Conservation (phyloP, 1,284 basidiomycete species). For the Microbotryum scabiosae region DNA sequence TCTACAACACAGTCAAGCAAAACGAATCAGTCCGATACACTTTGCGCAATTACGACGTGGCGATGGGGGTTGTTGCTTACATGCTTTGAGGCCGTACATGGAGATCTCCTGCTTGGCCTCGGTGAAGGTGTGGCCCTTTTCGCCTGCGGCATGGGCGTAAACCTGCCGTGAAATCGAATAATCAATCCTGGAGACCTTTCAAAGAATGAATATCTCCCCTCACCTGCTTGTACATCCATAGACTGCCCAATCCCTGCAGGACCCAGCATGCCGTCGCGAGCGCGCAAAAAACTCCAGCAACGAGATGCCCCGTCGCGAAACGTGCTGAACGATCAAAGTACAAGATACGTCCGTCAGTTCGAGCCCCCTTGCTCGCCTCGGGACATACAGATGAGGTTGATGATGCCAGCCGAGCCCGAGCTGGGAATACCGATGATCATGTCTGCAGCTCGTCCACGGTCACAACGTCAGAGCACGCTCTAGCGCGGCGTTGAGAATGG, state of each 20-base stretch:
- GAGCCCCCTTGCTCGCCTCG: neutral
- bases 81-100: conserved; percentile 18
- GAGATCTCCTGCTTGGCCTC: conserved; percentile 76
- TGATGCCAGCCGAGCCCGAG: conserved; percentile 89
- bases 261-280: conserved; percentile 80
- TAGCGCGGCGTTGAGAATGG: conserved; percentile 29
- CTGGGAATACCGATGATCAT: conserved; percentile 45
- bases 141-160: conserved; percentile 64
- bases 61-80: neutral
- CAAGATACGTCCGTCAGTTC: conserved; percentile 2
- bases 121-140: conserved; percentile 68
- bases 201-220: conserved; percentile 26
- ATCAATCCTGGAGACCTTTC: neutral
- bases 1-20: too few relatives aligned
- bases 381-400: conserved; percentile 56
- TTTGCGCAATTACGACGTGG: too few relatives aligned
- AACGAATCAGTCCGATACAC: too few relatives aligned
- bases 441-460: conserved; percentile 39
- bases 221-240: conserved; percentile 72
- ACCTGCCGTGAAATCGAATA: conserved; percentile 48
- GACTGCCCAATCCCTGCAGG: conserved; percentile 70
- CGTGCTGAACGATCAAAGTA: neutral
- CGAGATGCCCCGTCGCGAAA: conserved; percentile 44
- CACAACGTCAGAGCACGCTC: conserved; percentile 43
- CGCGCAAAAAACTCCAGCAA: conserved; percentile 66